These are phyloP conservation scores for Rhodosporidiobolus sp. DNA, from an alignment of 768 basidiomycete species.

Conservation along the genomic window DNA sequence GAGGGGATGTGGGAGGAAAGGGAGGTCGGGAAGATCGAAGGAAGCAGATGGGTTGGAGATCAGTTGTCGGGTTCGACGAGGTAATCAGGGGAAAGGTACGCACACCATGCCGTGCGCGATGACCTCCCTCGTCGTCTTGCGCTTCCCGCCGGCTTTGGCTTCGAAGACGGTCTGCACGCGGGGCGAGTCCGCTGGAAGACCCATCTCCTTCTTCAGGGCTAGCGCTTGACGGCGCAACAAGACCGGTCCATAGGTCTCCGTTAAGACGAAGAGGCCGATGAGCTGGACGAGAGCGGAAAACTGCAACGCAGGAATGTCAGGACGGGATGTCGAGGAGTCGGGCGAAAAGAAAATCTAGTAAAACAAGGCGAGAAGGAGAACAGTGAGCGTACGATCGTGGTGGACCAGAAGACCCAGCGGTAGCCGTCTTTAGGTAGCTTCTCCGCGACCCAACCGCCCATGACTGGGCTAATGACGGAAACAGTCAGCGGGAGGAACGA, in stretches of 20 bases:
- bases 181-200: constrained; percentile 21
- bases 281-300: constrained; percentile 38
- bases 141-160: constrained; percentile 41
- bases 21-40: too few relatives aligned
- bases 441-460: constrained; percentile 53
- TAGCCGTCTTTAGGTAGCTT: constrained; percentile 52
- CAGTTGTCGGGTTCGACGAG: too few relatives aligned
- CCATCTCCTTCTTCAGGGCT: constrained; percentile 45
- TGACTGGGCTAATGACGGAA: constrained; percentile 15
- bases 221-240: constrained; percentile 46
- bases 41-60: too few relatives aligned
- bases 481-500: not conserved
- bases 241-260: constrained; percentile 49
- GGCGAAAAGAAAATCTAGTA: constrained; percentile 46
- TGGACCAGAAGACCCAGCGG: constrained; percentile 14
- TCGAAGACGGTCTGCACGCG: constrained; percentile 43
- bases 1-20: not conserved
- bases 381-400: constrained; percentile 50
- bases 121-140: constrained; percentile 47
- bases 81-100: too few relatives aligned
- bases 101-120: constrained; percentile 58
- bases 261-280: constrained; percentile 44
- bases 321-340: not conserved
- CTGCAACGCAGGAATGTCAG: not conserved
- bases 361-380: too few relatives aligned